Percentiles rank a stretch among this genome's conserved stretches.
Evolutionary conservation across 805 yeast genomes (phyloP).

Genomic region (Cyberlindnera sargentensis): DNA sequence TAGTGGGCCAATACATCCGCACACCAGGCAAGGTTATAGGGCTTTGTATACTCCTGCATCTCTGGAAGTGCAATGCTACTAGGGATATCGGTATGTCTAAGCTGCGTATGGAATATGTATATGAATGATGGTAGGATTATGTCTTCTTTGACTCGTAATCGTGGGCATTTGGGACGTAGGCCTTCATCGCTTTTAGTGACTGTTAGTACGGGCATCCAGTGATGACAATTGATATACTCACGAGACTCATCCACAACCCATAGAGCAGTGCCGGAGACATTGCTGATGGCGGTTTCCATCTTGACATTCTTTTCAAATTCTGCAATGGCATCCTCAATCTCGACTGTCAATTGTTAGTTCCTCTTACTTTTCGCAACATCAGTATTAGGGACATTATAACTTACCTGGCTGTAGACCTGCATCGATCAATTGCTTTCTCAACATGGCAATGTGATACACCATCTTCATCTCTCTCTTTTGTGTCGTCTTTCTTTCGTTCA

Average conservation of each 20-base stretch:
- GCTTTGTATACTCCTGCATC: background rate
- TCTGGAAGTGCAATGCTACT: background rate
- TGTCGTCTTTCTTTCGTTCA: conserved; percentile 44
- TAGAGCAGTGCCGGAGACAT: conserved; percentile 45
- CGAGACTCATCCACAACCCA: conserved; percentile 51
- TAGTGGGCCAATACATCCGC: conserved; percentile 3
- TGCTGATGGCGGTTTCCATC: conserved; percentile 48
- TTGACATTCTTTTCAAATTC: conserved; percentile 55
- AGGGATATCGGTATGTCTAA: background rate
- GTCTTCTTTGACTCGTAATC: conserved; percentile 44
- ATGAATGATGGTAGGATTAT: background rate
- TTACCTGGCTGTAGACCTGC: conserved; percentile 45
- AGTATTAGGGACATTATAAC: conserved; percentile 1
- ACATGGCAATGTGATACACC: conserved; percentile 60
- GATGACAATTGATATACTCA: conserved; percentile 8
- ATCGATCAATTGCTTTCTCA: conserved; percentile 55
- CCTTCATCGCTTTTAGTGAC: conserved; percentile 31
- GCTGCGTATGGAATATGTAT: background rate
- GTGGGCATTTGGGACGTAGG: conserved; percentile 48
- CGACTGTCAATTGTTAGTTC: conserved; percentile 23
- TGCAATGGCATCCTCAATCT: conserved; percentile 42
- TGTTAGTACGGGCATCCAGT: conserved; percentile 1
- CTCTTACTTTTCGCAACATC: background rate
- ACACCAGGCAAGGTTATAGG: conserved; percentile 5
- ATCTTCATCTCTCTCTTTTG: conserved; percentile 47